A percentile compares a stretch with the other conserved stretches of the same genome.
Evolutionary conservation across 2,329 filamentous ascomycete genomes (phyloP).

Genomic region (Monilinia laxa): DNA sequence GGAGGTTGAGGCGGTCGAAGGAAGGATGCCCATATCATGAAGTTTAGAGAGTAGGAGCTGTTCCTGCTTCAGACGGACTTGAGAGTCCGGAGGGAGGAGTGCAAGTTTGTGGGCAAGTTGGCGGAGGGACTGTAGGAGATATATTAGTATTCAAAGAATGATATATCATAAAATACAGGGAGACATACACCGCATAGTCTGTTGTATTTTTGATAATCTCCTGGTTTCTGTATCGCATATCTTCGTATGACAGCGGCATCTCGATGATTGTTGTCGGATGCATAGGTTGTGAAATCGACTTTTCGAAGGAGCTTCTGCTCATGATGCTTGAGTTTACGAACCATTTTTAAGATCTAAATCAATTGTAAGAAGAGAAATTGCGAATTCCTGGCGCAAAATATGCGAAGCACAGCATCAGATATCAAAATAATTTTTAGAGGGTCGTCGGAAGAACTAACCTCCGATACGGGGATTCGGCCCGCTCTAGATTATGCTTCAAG

Average conservation of each 20-base stretch:
- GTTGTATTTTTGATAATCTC: constrained; percentile 74
- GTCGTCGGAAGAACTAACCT: constrained; percentile 5
- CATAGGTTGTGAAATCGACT: constrained; percentile 94
- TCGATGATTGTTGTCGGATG: constrained; percentile 82
- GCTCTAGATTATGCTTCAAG: constrained; percentile 3
- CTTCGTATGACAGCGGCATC: constrained; percentile 76
- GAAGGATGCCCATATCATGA: constrained; percentile 85
- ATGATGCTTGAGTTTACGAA: constrained; percentile 93
- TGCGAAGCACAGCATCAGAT: background rate
- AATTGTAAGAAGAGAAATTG: background rate
- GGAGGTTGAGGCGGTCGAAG: constrained; percentile 60
- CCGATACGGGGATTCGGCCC: constrained; percentile 11
- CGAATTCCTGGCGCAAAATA: constrained; percentile 4
- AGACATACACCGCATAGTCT: constrained; percentile 63
- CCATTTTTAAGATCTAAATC: constrained; percentile 59
- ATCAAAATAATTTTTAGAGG: constrained; percentile 17
- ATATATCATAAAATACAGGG: background rate
- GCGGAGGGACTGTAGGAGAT: constrained; percentile 65
- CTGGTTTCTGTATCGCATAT: constrained; percentile 87
- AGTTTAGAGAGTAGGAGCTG: constrained; percentile 86
- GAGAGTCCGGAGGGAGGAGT: constrained; percentile 75
- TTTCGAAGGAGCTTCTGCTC: constrained; percentile 92
- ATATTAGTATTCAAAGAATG: background rate
- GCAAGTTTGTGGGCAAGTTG: constrained; percentile 88
- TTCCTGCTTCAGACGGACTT: constrained; percentile 80